Evolutionary conservation across 306 rosid species (phyloP), one percentile per base, ranked within the genome.

Genomic region (Notholithocarpus densiflorus): DNA sequence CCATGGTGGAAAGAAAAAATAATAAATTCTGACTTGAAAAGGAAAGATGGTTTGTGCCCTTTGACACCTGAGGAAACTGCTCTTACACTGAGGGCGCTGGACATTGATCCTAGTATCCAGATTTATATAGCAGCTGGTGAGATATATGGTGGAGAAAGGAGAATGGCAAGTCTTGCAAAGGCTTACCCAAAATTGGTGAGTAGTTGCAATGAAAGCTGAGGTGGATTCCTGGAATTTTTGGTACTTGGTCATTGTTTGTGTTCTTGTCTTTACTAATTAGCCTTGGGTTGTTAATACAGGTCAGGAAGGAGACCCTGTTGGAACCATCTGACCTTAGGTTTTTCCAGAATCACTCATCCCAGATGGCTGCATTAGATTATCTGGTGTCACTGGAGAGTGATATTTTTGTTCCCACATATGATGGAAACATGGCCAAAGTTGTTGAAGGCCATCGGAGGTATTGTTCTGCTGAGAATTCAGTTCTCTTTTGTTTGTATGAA

Each of bases 401-500:
- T 86, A 92, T 93, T 64, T 95, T 95, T 81, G 93, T 95, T 81
- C 99, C 99, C 74, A 95, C 99, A 0, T 95, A 91, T 82, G 99
- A 95, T 52, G 99, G 99, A 84, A 95, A 95, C 86, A 95, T 95
- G 99, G 99, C 99, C 76, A 95, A 93, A 87, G 99, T 95, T 13
- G 99, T 95, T 65, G 99, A 91, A 84, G 99, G 99, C 78, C 98
- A 95, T 77, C 99, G 99, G 86, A 91, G 99, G 99, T 95, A 91
- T 82, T 52, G 4, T 56, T 75, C 31, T 84, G 27, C 32, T 52
- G 17, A 61, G 24, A 69, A 2, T 66, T 32, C 10, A 18, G 51
- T 40, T 62, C 4, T 14, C 43, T 43, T 57, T 54, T n/a, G 65
- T 70, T 55, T 32, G 61, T 66, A 37, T 59, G 53, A 56, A 17